Evolutionary conservation across 352 stramenopile species (phyloP), one percentile per base, ranked within the genome.

Genomic region (Phytophthora megakarya): DNA sequence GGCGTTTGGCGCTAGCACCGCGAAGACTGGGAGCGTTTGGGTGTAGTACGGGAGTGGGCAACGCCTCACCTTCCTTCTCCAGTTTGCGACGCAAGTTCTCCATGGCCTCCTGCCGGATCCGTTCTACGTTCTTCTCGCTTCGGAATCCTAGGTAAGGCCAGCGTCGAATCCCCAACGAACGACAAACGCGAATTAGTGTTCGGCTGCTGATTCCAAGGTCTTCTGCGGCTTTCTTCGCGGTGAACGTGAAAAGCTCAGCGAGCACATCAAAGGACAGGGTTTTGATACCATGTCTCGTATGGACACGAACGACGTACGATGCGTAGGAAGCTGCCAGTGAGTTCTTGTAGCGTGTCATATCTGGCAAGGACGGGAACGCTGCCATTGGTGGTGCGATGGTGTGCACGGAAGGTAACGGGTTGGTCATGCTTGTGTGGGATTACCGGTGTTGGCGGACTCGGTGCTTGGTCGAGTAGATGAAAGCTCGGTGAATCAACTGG

Each of bases 101-200:
- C 55, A 92, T 84, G 39, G 83, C 83, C 40, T 92, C 83, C 59
- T 86, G 75, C 25, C 83, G 83, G 54, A 92, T 88, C 19, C 83
- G 79, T 39, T 92, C 81, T 46, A 90, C 83, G 51, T 90, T 92
- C 47, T 90, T 90, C 65, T 90, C 83, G 43, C 83, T 89, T 48
- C 81, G 80, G 66, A 92, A 92, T 44, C 83, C 83, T 32, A 92
- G 67, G 74, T 92, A 92, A 33, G 83, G 80, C 83, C 83, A 92
- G 25, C 83, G 78, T 19, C 83, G 83, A 62, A 92, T 92, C 26
- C 80, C 83, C 12, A 92, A 73, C 19, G 83, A 92, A 25, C 83
- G 80, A 47, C 83, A 92, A 21, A 92, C 80, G 22, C 82, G 78
- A 55, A 92, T 92, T 65, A 92, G 80, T 28, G 83, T 90, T 56